phyloP scores from a whole-genome alignment of 2,329 filamentous ascomycete genomes.

The Beauveria medogensis region DNA sequence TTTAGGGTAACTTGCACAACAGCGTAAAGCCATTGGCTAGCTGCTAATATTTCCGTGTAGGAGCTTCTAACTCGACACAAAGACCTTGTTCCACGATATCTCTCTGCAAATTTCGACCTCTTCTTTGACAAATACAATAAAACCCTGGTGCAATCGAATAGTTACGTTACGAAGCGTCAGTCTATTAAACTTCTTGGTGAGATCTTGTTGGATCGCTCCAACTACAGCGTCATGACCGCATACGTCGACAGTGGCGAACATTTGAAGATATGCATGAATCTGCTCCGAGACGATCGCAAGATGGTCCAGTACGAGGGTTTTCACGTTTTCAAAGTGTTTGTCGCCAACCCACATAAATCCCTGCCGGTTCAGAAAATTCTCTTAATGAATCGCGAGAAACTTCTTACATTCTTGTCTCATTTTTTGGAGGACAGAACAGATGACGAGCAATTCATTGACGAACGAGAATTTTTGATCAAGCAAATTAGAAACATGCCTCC shows the following conservation, averaged over 20 bases:
- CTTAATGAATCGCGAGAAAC: conserved; percentile 88
- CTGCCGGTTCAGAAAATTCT: conserved; percentile 90
- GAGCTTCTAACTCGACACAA: conserved; percentile 95
- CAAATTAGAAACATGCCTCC: conserved; percentile 70
- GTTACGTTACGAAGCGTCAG: conserved; percentile 95
- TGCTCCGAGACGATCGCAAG: conserved; percentile 87
- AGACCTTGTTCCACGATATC: conserved; percentile 76
- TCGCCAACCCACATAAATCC: conserved; percentile 98
- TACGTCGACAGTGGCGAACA: conserved; percentile 95
- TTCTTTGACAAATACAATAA: conserved; percentile 92
- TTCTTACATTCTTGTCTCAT: conserved; percentile 79
- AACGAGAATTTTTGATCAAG: conserved; percentile 93
- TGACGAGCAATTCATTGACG: conserved; percentile 97
- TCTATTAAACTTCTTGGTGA: conserved; percentile 96
- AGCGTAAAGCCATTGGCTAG: not conserved
- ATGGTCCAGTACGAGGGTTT: conserved; percentile 99
- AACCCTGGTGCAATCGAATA: conserved; percentile 80
- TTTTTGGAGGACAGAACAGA: conserved; percentile 94
- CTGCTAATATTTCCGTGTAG: conserved; percentile 33
- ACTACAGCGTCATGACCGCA: conserved; percentile 96
- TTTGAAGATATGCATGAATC: conserved; percentile 96
- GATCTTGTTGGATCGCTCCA: conserved; percentile 86
- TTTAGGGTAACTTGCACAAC: conserved; percentile 58
- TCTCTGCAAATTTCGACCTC: conserved; percentile 81
- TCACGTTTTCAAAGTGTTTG: conserved; percentile 99